Evolutionary conservation across 2,329 filamentous ascomycete genomes (phyloP).

Genomic region (Alternaria alternata): DNA sequence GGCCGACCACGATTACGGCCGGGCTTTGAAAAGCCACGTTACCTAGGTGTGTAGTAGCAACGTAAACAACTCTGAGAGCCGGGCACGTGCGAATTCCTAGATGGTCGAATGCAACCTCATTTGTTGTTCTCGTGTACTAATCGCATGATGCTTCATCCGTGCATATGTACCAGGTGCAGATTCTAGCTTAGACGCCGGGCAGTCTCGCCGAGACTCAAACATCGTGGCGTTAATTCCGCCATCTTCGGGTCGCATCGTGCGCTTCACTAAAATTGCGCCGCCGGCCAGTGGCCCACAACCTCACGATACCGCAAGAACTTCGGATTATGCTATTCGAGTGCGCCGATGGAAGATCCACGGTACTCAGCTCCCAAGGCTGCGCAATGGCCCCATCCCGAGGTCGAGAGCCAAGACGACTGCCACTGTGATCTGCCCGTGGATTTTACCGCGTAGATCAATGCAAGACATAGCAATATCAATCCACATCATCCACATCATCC

Average conservation of each 20-base stretch:
- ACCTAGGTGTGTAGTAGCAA: background rate
- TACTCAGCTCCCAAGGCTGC: background rate
- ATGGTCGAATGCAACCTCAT: background rate
- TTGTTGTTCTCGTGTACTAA: background rate
- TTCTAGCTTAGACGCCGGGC: background rate
- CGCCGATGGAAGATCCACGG: background rate
- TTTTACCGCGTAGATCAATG: conserved; percentile 1
- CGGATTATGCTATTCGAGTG: conserved; percentile 3
- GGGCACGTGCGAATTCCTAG: background rate
- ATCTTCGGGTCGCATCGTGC: background rate
- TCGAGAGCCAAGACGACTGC: background rate
- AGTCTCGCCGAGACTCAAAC: background rate
- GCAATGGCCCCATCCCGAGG: background rate
- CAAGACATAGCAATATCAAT: background rate
- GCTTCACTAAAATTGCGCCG: conserved; percentile 10
- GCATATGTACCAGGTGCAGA: background rate
- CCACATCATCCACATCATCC: background rate
- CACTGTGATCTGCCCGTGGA: background rate
- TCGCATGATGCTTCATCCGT: background rate
- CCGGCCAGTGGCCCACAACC: conserved; percentile 12
- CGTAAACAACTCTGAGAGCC: background rate
- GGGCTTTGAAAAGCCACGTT: too few relatives aligned
- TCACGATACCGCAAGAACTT: conserved; percentile 16
- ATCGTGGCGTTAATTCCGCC: background rate
- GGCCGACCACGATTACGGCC: background rate